Percentiles rank a stretch among this genome's conserved stretches.
Evolutionary conservation across 2,329 filamentous ascomycete species (phyloP).

Genomic region (Colletotrichum cereale): DNA sequence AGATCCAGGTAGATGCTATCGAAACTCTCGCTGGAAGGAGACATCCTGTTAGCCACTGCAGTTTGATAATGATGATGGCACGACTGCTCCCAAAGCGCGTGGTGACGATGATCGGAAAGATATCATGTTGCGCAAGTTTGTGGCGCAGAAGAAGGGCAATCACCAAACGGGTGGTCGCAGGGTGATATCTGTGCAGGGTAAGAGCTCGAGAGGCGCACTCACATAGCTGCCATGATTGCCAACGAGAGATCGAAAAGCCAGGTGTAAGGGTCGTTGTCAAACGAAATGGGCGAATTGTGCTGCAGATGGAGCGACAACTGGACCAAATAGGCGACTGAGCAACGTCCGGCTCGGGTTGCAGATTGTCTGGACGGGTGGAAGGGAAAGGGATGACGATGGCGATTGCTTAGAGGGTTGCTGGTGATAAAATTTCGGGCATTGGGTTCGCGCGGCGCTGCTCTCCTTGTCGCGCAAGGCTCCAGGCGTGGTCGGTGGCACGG

Average conservation of each 20-base stretch:
- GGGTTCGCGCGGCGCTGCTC: slow-evolving; percentile 24
- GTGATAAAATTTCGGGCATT: slow-evolving; percentile 37
- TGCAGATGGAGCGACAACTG: neutral
- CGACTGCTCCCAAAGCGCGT: neutral
- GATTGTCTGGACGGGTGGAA: slow-evolving; percentile 6
- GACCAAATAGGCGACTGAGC: neutral
- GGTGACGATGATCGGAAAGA: neutral
- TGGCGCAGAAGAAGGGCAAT: slow-evolving; percentile 20
- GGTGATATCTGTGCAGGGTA: slow-evolving; percentile 3
- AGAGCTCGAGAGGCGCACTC: slow-evolving; percentile 15
- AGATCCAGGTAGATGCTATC: slow-evolving; percentile 97
- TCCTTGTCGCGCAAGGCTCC: slow-evolving; percentile 38
- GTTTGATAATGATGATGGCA: neutral
- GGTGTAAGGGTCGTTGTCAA: neutral
- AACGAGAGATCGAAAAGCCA: slow-evolving; percentile 9
- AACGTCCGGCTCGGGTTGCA: slow-evolving; percentile 16
- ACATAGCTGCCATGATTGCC: slow-evolving; percentile 40
- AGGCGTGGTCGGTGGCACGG: slow-evolving; percentile 30
- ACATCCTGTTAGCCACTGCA: slow-evolving; percentile 22
- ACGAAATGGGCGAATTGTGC: neutral
- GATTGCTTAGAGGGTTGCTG: slow-evolving; percentile 17
- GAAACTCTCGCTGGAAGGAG: slow-evolving; percentile 80
- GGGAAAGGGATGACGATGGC: slow-evolving; percentile 21
- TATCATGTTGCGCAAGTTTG: slow-evolving; percentile 48
- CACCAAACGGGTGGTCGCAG: neutral